A percentile compares a stretch with the other conserved stretches of the same genome.
These are phyloP conservation scores for Colletotrichum sp. DNA, from an alignment of 2,329 filamentous ascomycete species.

Conservation along the genomic window DNA sequence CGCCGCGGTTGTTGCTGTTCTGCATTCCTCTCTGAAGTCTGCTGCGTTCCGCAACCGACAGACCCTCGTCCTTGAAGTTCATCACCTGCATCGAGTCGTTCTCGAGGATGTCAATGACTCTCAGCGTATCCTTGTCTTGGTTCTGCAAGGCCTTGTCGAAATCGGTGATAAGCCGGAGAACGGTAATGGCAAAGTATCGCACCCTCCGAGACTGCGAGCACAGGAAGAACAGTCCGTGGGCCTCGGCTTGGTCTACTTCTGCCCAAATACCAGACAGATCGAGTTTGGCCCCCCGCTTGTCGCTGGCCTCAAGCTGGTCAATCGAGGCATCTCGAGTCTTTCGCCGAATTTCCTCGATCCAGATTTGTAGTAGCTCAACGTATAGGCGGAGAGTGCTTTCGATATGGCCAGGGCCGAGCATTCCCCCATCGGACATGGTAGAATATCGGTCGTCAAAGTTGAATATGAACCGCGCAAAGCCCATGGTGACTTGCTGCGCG, in stretches of 20 bases:
- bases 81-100: conserved; percentile 87
- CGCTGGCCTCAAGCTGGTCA: conserved; percentile 70
- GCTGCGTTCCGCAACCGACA: conserved; percentile 91
- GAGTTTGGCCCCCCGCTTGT: conserved; percentile 76
- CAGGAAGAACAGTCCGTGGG: conserved; percentile 94
- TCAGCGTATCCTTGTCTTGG: conserved; percentile 65
- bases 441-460: conserved; percentile 97
- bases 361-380: conserved; percentile 91
- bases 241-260: conserved; percentile 95
- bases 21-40: conserved; percentile 89
- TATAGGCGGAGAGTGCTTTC: conserved; percentile 93
- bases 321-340: conserved; percentile 77
- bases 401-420: conserved; percentile 92
- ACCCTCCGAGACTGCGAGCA: conserved; percentile 95
- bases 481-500: conserved; percentile 94
- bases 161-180: conserved; percentile 88
- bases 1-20: conserved; percentile 82
- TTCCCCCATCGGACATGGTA: conserved; percentile 96
- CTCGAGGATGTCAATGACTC: conserved; percentile 92
- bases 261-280: conserved; percentile 89
- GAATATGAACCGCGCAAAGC: conserved; percentile 97
- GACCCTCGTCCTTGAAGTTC: conserved; percentile 88
- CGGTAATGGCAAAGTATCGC: conserved; percentile 87
- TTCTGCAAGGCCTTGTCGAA: conserved; percentile 85
- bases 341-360: conserved; percentile 94